Base-by-base conservation (phyloP, 2,329 filamentous ascomycete genomes). In the Beauveria australis region DNA sequence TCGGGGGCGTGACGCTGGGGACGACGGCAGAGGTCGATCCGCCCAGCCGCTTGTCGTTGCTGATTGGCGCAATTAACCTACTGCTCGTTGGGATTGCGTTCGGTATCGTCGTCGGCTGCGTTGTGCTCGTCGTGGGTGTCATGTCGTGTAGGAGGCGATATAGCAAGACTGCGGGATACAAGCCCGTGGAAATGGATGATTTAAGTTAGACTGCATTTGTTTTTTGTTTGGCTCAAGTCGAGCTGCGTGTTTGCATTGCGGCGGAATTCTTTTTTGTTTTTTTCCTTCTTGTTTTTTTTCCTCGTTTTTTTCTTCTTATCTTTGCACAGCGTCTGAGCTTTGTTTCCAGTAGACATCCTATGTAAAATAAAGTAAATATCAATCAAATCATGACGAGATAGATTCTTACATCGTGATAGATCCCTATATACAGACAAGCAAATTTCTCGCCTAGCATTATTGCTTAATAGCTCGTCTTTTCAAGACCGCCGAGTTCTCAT, bases 401-500 rank as follows among this genome's bases (percentile, higher is more conserved):
- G 12, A 37, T 6, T 6, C 12, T 14, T 5, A 37, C 33, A 6
- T 37, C 2, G 33, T 6, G 12, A 37, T 37, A 37, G 5, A 37
- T 37, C 12, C 12, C 33, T 37, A 37, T 37, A 37, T 37, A 37
- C 12, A 37, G 33, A 37, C 33, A 37, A 4, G 12, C 12, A 37
- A 37, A 37, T 37, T 5, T 16, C 5, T 37, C 5, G 33, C 5
- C 33, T 6, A 37, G 33, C 33, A 6, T 41, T 43, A 58, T 58
- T 49, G 19, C 30, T 58, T 58, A 8, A 58, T 49, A 7, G 54
- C 54, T 24, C 54, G 43, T 22, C 54, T 46, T 28, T 41, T 58
- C 43, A 73, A 33, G 14, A 71, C 67, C 1, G 71, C 69, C 12
- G 70, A 71, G n/a, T 72, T 66, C 60, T 70, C 69, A 55, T 71